phyloP scores from a whole-genome alignment of 306 rosid species.

The Bauhinia variegata region DNA sequence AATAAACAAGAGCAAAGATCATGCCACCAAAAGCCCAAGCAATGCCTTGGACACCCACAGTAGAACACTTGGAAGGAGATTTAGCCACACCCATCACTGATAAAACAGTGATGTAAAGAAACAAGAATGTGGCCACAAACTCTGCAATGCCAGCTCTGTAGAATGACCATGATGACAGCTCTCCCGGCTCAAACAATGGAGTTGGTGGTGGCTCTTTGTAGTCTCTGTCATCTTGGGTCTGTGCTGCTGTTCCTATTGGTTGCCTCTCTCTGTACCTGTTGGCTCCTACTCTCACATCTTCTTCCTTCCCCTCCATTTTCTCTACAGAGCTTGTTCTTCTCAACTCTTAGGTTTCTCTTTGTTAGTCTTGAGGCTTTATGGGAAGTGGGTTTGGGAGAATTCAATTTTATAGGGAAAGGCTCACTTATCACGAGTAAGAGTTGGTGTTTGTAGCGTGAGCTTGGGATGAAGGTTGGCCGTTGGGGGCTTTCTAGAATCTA shows the following conservation, averaged over 20 bases:
- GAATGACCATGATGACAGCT: slow-evolving; percentile 55
- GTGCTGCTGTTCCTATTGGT: slow-evolving; percentile 48
- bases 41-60: slow-evolving; percentile 57
- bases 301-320: slow-evolving; percentile 49
- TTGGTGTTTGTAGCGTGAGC: slow-evolving; percentile 37
- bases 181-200: slow-evolving; percentile 39
- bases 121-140: slow-evolving; percentile 58
- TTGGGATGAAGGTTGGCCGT: slow-evolving; percentile 26
- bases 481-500: neutral
- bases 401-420: neutral
- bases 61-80: slow-evolving; percentile 42
- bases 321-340: neutral
- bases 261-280: slow-evolving; percentile 47
- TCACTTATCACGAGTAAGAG: neutral
- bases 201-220: slow-evolving; percentile 52
- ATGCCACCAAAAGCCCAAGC: slow-evolving; percentile 67
- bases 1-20: slow-evolving; percentile 60
- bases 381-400: slow-evolving; percentile 1
- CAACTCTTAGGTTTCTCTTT: neutral
- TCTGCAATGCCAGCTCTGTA: slow-evolving; percentile 56
- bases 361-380: neutral
- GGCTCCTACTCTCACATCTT: slow-evolving; percentile 53
- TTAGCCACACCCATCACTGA: slow-evolving; percentile 50
- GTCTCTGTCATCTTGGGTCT: slow-evolving; percentile 38
- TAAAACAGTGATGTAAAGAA: slow-evolving; percentile 48